These are phyloP conservation scores for Phoma sp. DNA, from an alignment of 2,329 filamentous ascomycete species.

Conservation along the genomic window DNA sequence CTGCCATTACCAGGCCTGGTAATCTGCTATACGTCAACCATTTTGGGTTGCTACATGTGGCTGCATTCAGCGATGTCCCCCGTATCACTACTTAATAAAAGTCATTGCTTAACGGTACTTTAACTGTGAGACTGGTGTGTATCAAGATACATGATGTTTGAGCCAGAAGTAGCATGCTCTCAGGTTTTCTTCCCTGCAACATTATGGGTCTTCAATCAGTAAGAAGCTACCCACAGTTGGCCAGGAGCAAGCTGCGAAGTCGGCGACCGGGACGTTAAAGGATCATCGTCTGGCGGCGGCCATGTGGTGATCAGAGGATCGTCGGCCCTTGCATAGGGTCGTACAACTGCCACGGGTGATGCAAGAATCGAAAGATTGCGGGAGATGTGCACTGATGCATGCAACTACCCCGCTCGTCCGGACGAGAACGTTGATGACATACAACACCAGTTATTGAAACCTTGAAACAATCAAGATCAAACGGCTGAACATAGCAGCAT, in stretches of 20 bases:
- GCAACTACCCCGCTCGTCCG: background rate
- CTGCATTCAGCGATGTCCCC: slow-evolving; percentile 14
- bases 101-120: slow-evolving; percentile 14
- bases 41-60: slow-evolving; percentile 17
- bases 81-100: slow-evolving; percentile 27
- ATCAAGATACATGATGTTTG: background rate
- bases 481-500: no score
- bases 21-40: slow-evolving; percentile 17
- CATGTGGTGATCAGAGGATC: slow-evolving; percentile 12
- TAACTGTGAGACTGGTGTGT: no score
- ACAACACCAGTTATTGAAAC: no score
- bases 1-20: slow-evolving; percentile 13
- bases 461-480: no score
- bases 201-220: background rate
- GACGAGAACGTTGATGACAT: no score
- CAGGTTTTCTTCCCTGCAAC: background rate
- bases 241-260: background rate
- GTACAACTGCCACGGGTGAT: slow-evolving; percentile 1
- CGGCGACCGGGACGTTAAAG: background rate
- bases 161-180: background rate
- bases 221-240: background rate
- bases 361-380: slow-evolving; percentile 3
- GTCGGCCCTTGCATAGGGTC: slow-evolving; percentile 9
- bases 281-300: slow-evolving; percentile 1
- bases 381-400: slow-evolving; percentile 24